Evolutionary conservation across 805 yeast genomes (phyloP).

Genomic region (Barnettozyma wickerhamii): DNA sequence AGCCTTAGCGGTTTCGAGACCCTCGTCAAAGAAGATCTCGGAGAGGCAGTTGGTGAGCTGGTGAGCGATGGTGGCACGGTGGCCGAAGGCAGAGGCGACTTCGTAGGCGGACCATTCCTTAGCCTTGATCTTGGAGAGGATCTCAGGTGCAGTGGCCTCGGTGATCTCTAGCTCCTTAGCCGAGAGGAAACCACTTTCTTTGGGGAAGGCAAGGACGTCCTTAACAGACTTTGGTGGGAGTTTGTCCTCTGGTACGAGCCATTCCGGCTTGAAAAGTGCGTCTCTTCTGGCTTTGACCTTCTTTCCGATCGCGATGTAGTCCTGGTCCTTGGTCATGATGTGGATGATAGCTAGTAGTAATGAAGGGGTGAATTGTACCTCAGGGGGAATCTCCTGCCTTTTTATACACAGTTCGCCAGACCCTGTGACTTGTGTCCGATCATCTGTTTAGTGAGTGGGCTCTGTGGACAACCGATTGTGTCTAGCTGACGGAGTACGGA

Average conservation of each 20-base stretch:
- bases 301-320: conserved; percentile 36
- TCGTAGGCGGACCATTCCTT: conserved; percentile 37
- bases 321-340: conserved; percentile 21
- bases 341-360: not conserved
- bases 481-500: too few relatives aligned
- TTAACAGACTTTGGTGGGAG: conserved; percentile 21
- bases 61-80: conserved; percentile 57
- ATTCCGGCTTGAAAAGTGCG: conserved; percentile 38
- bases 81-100: conserved; percentile 27
- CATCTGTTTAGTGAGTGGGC: too few relatives aligned
- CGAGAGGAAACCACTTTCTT: conserved; percentile 31
- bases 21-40: conserved; percentile 62
- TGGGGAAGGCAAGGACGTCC: conserved; percentile 37
- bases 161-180: conserved; percentile 32
- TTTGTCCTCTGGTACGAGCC: conserved; percentile 31
- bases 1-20: conserved; percentile 46
- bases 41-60: conserved; percentile 55
- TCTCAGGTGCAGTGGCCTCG: conserved; percentile 14
- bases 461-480: too few relatives aligned
- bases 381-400: too few relatives aligned
- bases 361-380: not conserved
- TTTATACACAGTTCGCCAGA: too few relatives aligned
- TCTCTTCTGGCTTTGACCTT: conserved; percentile 37
- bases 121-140: conserved; percentile 27
- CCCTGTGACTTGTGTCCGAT: too few relatives aligned